Evolutionary conservation across 1,284 basidiomycete species (phyloP), one percentile per base, ranked within the genome.

Genomic region (Stygiomarasmius scandens): DNA sequence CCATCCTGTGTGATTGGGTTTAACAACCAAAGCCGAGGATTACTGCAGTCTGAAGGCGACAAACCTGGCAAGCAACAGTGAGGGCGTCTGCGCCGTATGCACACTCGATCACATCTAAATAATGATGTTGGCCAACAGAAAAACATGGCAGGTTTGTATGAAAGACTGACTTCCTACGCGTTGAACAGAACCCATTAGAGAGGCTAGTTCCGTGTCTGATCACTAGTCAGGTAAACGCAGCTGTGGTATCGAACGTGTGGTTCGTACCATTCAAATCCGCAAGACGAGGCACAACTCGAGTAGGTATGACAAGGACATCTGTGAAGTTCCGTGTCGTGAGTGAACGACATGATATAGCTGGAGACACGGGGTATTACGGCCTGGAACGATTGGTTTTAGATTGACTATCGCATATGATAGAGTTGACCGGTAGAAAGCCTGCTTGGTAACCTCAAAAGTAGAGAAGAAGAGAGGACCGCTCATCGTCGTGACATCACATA

Each of bases 241-340:
- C n/a, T n/a, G n/a, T n/a, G n/a, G n/a, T n/a, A n/a, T n/a, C n/a
- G n/a, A n/a, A n/a, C n/a, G n/a, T n/a, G n/a, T n/a, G n/a, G n/a
- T n/a, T n/a, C n/a, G n/a, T n/a, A 78, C 76, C 77, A 66, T 77
- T 69, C 14, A 97, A 81, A 68, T 96, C 95, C 1, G 84, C 67
- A 43, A 96, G 77, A 24, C 95, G 85, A 2, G 85, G 84, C 0
- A 92, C 92, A 46, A 86, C 82, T 54, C 95, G 81, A 0, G 77
- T 85, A 2, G 95, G 92, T 20, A 95, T 77, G 54, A 98, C 88
- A 38, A 98, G 86, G 1, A 97, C 92, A 75, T 98, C 95, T 96
- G 36, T 34, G 6, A 32, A 12, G 29, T 32, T 32, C 32, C 38
- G 50, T 47, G 47, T 52, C 53, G 50, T 23, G 48, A 53, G 52